phyloP scores from a whole-genome alignment of 805 yeast species.

The Nakazawaea populi region DNA sequence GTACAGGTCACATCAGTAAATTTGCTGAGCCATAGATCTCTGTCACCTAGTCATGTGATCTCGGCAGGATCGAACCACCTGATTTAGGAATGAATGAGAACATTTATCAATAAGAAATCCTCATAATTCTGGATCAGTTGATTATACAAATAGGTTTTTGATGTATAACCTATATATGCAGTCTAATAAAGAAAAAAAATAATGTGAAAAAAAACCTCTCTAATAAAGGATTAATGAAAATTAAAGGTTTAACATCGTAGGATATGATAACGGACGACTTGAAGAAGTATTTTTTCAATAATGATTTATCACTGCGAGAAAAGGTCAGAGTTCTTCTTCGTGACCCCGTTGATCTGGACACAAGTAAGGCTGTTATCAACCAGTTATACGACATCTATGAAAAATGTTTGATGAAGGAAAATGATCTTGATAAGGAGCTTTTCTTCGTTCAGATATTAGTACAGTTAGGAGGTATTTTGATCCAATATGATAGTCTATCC shows the following conservation, averaged over 20 bases:
- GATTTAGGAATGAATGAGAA: too few species aligned
- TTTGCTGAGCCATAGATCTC: too few species aligned
- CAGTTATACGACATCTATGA: constrained; percentile 31
- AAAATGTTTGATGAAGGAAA: constrained; percentile 19
- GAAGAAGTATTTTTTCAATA: constrained; percentile 8
- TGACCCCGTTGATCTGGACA: background rate
- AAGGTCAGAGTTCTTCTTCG: background rate
- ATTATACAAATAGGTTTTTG: too few species aligned
- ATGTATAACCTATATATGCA: too few species aligned
- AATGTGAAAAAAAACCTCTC: background rate
- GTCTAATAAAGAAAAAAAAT: background rate
- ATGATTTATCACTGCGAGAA: background rate
- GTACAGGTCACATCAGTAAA: too few species aligned
- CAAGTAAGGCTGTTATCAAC: constrained; percentile 13
- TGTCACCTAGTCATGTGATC: too few species aligned
- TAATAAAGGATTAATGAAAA: background rate
- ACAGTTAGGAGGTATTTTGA: constrained; percentile 26
- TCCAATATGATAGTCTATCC: constrained; percentile 25
- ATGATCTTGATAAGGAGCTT: constrained; percentile 27
- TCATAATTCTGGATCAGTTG: too few species aligned
- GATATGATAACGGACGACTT: constrained; percentile 8
- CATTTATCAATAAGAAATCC: too few species aligned
- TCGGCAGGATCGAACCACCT: too few species aligned
- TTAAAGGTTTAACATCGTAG: background rate
- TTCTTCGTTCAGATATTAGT: constrained; percentile 33